Evolutionary conservation across 1,284 basidiomycete genomes (phyloP), one percentile per base, ranked within the genome.

Genomic region (Peniophora sp.): DNA sequence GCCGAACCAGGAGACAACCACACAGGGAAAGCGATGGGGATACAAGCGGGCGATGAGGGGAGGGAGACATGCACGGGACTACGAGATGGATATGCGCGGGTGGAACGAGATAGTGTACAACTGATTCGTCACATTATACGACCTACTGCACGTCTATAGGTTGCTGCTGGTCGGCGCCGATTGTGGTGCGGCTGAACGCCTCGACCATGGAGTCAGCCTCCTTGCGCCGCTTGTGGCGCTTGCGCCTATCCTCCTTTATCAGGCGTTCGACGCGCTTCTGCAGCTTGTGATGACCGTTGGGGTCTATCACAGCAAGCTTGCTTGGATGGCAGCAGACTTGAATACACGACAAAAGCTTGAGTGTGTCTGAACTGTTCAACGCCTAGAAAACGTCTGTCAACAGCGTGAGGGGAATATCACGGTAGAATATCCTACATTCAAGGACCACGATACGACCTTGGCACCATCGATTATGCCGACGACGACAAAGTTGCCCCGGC

Each of bases 401-500:
- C 37, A 17, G n/a, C 6, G 45, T 47, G n/a, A 20, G 22, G 37
- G 47, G 17, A 23, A 47, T n/a, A 24, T 49, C 44, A 49, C 27
- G 24, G 2, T 3, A 6, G 20, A 18, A 6, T 41, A n/a, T 49
- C 60, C 62, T 70, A 88, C 86, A 61, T 89, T 89, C 52, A 90
- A 63, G 35, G 87, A 90, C 87, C 87, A 90, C n/a, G 88, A 89
- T 35, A 88, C 70, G 43, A 90, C 87, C 39, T 76, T 78, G 34
- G 72, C 63, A 22, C 78, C 79, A 54, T 89, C 85, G 12, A 90
- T 79, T 51, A 80, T 83, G 41, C 84, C 82, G 52, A 90, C 76
- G 24, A 90, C 85, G 23, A 90, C 82, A 61, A 90, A 90, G 63
- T 88, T 90, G 49, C 87, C 88, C 57, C 87, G 78, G 64, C 85